Conservation (phyloP, 2,329 filamentous ascomycete genomes). For the Talaromyces verruculosus region DNA sequence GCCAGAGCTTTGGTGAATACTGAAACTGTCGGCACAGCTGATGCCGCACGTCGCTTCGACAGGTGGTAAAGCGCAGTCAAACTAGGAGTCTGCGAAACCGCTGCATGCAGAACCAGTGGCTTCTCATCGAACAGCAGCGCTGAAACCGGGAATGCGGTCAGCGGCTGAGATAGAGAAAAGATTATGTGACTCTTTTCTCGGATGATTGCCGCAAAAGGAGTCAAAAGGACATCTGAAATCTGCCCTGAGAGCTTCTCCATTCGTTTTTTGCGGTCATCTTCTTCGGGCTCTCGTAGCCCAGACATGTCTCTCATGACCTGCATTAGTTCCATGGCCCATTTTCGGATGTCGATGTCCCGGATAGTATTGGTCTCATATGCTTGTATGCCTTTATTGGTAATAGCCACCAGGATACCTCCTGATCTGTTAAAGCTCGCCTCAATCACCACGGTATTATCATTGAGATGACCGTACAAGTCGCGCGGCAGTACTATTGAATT, state of each 20-base stretch:
- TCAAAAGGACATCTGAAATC: constrained; percentile 25
- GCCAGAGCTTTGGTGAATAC: constrained; percentile 28
- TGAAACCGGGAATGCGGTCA: constrained; percentile 30
- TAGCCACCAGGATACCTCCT: constrained; percentile 26
- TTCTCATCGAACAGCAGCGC: constrained; percentile 25
- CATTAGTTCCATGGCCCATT: constrained; percentile 27
- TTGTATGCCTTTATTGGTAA: constrained; percentile 27
- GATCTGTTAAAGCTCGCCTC: constrained; percentile 25
- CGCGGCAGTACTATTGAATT: constrained; percentile 23
- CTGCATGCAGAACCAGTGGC: constrained; percentile 26
- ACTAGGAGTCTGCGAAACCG: constrained; percentile 29
- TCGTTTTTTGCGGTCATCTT: constrained; percentile 22
- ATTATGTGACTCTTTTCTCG: constrained; percentile 27
- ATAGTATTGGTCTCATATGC: constrained; percentile 19
- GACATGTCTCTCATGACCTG: constrained; percentile 27
- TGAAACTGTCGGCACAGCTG: constrained; percentile 25
- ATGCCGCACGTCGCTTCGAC: constrained; percentile 24
- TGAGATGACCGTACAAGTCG: constrained; percentile 25
- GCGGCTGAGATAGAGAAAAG: constrained; percentile 28
- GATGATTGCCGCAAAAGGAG: constrained; percentile 25
- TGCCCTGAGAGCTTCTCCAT: constrained; percentile 21
- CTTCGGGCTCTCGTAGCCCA: constrained; percentile 24
- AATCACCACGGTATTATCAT: constrained; percentile 25
- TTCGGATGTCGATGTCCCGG: constrained; percentile 23
- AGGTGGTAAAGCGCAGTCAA: constrained; percentile 28